phyloP scores from a whole-genome alignment of 2,329 filamentous ascomycete genomes.

The Helotiales sp. region DNA sequence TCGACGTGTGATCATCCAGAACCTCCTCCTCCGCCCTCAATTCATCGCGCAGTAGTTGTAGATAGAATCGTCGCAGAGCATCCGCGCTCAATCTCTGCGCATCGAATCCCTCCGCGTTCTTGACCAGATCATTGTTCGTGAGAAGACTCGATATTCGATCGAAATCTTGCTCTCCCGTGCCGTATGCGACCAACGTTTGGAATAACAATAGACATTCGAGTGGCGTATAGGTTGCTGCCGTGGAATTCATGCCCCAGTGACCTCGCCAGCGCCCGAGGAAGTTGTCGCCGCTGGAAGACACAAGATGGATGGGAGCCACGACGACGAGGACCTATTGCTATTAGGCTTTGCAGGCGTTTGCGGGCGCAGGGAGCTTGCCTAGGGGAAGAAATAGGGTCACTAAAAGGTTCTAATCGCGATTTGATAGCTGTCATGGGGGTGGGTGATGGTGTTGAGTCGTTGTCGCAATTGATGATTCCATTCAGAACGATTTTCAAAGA shows the following conservation, averaged over 20 bases:
- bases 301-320: conserved; percentile 61
- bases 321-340: conserved; percentile 28
- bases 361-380: conserved; percentile 17
- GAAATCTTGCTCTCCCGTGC: conserved; percentile 70
- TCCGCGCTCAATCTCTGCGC: conserved; percentile 75
- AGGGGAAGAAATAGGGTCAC: not conserved
- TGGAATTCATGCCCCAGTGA: conserved; percentile 60
- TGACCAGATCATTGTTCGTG: conserved; percentile 74
- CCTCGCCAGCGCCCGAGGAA: conserved; percentile 62
- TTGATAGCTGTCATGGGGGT: conserved; percentile 25
- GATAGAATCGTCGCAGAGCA: conserved; percentile 78
- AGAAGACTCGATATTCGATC: conserved; percentile 74
- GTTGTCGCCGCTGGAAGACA: conserved; percentile 55
- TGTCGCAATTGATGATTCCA: conserved; percentile 24
- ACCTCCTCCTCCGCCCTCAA: conserved; percentile 55
- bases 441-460: conserved; percentile 13
- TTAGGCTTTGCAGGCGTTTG: not conserved
- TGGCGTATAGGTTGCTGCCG: conserved; percentile 70
- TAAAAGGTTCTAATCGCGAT: conserved; percentile 15
- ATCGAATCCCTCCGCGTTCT: conserved; percentile 73
- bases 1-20: conserved; percentile 52
- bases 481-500: conserved; percentile 21
- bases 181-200: conserved; percentile 74
- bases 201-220: conserved; percentile 88
- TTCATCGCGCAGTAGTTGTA: conserved; percentile 77